phyloP scores from a whole-genome alignment of 2,329 filamentous ascomycete species.

The Cucurbitaria berberidis region DNA sequence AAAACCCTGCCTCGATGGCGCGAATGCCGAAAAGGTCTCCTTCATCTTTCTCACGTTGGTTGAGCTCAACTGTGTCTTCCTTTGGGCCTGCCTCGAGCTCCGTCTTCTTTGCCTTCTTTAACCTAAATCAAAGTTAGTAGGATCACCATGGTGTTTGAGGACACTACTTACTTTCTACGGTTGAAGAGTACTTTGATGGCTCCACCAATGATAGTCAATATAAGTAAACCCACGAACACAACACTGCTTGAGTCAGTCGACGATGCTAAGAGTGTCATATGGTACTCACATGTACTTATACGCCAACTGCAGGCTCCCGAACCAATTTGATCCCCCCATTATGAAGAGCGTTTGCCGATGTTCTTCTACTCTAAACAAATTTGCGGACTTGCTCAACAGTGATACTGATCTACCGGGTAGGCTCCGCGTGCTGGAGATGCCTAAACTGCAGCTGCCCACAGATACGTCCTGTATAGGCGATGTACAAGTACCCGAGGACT shows the following conservation, averaged over 20 bases:
- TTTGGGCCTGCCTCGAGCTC: constrained; percentile 35
- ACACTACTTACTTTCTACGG: constrained; percentile 42
- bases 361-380: not conserved
- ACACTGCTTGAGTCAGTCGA: constrained; percentile 33
- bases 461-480: not conserved
- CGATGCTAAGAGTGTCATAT: not conserved
- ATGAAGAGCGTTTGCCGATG: constrained; percentile 3
- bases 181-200: constrained; percentile 45
- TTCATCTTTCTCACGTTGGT: constrained; percentile 46
- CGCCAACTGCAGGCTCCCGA: constrained; percentile 43
- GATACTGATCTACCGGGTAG: not conserved
- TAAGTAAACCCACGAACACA: constrained; percentile 42
- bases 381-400: not conserved
- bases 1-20: constrained; percentile 52
- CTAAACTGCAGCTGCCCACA: not conserved
- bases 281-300: constrained; percentile 47
- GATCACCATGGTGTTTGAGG: not conserved
- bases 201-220: constrained; percentile 41
- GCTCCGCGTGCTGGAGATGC: not conserved
- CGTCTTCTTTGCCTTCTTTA: constrained; percentile 38
- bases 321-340: constrained; percentile 39
- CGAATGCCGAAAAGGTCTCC: constrained; percentile 50
- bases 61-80: constrained; percentile 45
- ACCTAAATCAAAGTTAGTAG: constrained; percentile 26
- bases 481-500: not conserved